Evolutionary conservation across 805 yeast species (phyloP).

Genomic region (Brettanomyces sp.): DNA sequence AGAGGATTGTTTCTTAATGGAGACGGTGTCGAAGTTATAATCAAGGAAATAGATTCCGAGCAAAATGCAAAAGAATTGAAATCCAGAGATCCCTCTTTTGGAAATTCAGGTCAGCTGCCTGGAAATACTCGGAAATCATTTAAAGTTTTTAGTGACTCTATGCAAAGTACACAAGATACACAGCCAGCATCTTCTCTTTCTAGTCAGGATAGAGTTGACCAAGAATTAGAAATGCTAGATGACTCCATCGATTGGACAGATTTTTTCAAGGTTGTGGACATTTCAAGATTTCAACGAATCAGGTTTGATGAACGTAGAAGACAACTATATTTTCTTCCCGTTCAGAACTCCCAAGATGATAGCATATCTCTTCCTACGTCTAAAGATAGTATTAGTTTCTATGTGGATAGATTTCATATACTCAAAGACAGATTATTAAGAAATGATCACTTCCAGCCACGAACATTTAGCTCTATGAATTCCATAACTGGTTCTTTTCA

Average conservation of each 20-base stretch:
- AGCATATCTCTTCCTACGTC: slow-evolving; percentile 10
- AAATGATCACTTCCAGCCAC: slow-evolving; percentile 62
- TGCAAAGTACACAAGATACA: background rate
- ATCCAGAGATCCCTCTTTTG: background rate
- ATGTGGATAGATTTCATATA: slow-evolving; percentile 49
- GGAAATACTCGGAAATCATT: slow-evolving; percentile 6
- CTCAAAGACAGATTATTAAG: slow-evolving; percentile 64
- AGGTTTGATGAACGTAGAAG: slow-evolving; percentile 52
- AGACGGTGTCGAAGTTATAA: slow-evolving; percentile 50
- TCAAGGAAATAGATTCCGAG: slow-evolving; percentile 39
- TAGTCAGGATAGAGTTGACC: background rate
- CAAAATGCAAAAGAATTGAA: slow-evolving; percentile 2
- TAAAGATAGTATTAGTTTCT: slow-evolving; percentile 29
- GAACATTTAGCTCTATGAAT: slow-evolving; percentile 30
- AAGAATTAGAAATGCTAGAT: background rate
- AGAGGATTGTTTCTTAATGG: slow-evolving; percentile 82
- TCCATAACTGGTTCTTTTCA: slow-evolving; percentile 27
- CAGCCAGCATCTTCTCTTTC: background rate
- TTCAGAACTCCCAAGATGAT: background rate
- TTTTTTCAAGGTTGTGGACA: slow-evolving; percentile 57
- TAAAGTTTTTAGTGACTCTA: slow-evolving; percentile 1
- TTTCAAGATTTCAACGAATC: slow-evolving; percentile 55
- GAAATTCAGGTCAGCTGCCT: slow-evolving; percentile 9
- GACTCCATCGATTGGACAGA: slow-evolving; percentile 54
- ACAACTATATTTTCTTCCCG: slow-evolving; percentile 39